Base-by-base conservation (phyloP, 257 asterid species). In the Forsythia viridissima region DNA sequence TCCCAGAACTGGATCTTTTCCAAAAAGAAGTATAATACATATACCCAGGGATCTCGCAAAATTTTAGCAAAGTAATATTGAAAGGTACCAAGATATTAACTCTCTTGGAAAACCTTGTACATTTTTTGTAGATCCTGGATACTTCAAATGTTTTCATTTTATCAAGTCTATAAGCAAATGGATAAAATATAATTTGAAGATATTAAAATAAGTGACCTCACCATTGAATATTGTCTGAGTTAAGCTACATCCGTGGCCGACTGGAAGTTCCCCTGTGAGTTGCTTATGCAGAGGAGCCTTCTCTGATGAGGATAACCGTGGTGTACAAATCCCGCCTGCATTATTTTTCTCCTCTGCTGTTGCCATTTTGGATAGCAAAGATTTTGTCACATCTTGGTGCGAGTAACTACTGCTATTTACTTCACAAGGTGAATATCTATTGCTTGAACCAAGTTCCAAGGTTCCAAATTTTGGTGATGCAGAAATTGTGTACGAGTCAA, bases 161-260 rank as follows among this genome's bases (percentile, higher is more conserved):
- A 12, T 46, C 18, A 46, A 7, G 63, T 13, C 55, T 11, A 46
- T 1, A 15, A 51, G 59, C 15, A 15, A 12, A 12, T 15, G 15
- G 59, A 16, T 16, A 15, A 0, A 2, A 52, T 52, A 52, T 16
- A 52, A 16, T 52, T 52, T 52, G 9, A 18, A 52, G 24, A 52
- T 18, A 15, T 52, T 52, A 52, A 6, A 52, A 52, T 52, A 42
- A 34, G 76, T 16, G 73, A 13, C 70, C 87, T 89, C 77, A 94
- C 98, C 94, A 51, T 93, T 93, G 86, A 93, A 89, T 57, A 93
- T 70, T 11, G 98, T 93, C 82, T 92, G 98, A 41, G 86, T 78
- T 55, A 92, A 86, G 91, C 87, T 91, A 68, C 98, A 93, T 72
- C 94, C 93, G 73, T 81, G 87, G 78, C 91, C 74, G 38, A 87